Conservation (phyloP, 1,284 basidiomycete genomes). For the Papiliotrema fonsecae region DNA sequence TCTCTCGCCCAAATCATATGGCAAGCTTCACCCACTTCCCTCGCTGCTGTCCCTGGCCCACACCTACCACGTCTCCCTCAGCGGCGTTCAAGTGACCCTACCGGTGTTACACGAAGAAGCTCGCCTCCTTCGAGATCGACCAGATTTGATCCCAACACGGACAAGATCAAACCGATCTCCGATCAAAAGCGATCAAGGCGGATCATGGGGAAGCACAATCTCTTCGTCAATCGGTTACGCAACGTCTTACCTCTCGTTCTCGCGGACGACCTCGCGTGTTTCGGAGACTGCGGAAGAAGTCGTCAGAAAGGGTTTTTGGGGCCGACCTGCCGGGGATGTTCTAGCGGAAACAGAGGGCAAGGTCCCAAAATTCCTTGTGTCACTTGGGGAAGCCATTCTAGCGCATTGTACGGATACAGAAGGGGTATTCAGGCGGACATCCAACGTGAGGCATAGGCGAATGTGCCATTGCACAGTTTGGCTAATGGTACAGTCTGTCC, state of each 20-base stretch:
- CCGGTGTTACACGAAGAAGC: slow-evolving; percentile 30
- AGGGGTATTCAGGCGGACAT: slow-evolving; percentile 35
- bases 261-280: background rate
- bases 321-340: slow-evolving; percentile 13
- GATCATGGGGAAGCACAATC: background rate
- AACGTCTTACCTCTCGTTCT: background rate
- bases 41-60: slow-evolving; percentile 25
- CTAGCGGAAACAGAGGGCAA: slow-evolving; percentile 16
- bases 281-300: background rate
- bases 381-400: slow-evolving; percentile 26
- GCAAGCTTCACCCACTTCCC: slow-evolving; percentile 32
- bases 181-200: background rate
- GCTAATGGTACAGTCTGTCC: slow-evolving; percentile 15
- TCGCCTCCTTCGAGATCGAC: slow-evolving; percentile 16
- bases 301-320: slow-evolving; percentile 16
- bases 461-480: background rate
- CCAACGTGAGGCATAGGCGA: slow-evolving; percentile 22
- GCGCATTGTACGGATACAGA: slow-evolving; percentile 23
- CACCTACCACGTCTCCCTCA: slow-evolving; percentile 21
- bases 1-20: slow-evolving; percentile 38
- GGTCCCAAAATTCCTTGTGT: slow-evolving; percentile 18
- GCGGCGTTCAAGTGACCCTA: slow-evolving; percentile 27
- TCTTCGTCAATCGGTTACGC: slow-evolving; percentile 1
- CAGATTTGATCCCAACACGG: slow-evolving; percentile 10
- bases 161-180: background rate